Percentiles rank a stretch among this genome's conserved stretches.
Evolutionary conservation across 768 basidiomycete species (phyloP).

Genomic region (Boletus huronensis): DNA sequence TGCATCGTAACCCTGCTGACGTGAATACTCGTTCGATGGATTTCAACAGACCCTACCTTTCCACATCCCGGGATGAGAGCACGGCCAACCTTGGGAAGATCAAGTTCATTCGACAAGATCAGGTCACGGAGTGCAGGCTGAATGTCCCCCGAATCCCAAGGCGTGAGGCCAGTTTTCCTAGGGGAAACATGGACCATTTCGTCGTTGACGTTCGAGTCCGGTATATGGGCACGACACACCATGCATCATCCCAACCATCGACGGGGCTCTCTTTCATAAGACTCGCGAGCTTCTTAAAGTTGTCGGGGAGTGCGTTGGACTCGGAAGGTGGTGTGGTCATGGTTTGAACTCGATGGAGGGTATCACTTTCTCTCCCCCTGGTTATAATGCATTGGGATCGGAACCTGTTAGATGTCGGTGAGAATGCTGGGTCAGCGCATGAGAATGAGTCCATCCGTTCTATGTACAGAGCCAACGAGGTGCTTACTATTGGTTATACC

Average conservation of each 20-base stretch:
- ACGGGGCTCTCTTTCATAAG: slow-evolving; percentile 9
- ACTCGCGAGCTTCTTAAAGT: slow-evolving; percentile 1
- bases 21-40: background rate
- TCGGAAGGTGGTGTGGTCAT: background rate
- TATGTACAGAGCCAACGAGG: too few species aligned
- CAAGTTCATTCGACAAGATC: slow-evolving; percentile 42
- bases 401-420: too few species aligned
- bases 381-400: background rate
- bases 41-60: slow-evolving; percentile 20
- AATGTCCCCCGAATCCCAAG: slow-evolving; percentile 57
- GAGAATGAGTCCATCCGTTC: too few species aligned
- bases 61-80: slow-evolving; percentile 62
- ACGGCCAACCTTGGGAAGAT: slow-evolving; percentile 40
- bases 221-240: background rate
- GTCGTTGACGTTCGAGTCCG: background rate
- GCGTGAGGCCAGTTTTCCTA: slow-evolving; percentile 50
- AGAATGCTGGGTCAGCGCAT: background rate
- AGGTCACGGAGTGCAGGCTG: slow-evolving; percentile 57
- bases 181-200: background rate
- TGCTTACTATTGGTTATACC: too few species aligned
- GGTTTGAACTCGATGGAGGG: background rate
- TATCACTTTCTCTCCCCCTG: too few species aligned
- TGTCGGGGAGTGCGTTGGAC: background rate
- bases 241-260: slow-evolving; percentile 21
- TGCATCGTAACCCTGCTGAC: slow-evolving; percentile 21